phyloP scores from a whole-genome alignment of 2,329 filamentous ascomycete species.

The Diaporthe aspalathi region DNA sequence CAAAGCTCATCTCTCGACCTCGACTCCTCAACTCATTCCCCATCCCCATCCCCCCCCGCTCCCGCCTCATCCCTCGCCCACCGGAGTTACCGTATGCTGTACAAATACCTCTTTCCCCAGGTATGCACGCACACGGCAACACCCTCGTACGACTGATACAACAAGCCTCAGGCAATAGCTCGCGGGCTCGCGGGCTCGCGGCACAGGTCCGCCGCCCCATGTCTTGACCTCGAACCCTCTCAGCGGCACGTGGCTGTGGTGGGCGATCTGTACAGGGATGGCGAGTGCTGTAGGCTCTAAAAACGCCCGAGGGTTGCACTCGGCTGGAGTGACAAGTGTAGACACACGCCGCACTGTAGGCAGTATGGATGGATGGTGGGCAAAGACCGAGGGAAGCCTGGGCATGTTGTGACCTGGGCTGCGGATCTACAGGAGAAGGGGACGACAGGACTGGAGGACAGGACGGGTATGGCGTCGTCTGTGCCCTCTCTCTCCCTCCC shows the following conservation, averaged over 20 bases:
- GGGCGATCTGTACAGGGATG: slow-evolving; percentile 35
- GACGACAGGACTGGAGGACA: not conserved
- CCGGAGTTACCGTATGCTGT: not conserved
- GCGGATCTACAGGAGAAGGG: slow-evolving; percentile 28
- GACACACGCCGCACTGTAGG: not conserved
- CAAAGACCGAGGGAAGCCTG: slow-evolving; percentile 17
- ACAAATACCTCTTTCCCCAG: too few relatives aligned
- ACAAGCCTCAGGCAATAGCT: not conserved
- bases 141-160: slow-evolving; percentile 6
- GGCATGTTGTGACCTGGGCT: slow-evolving; percentile 23
- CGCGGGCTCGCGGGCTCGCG: slow-evolving; percentile 8
- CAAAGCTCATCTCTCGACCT: too few relatives aligned
- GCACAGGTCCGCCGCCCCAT: slow-evolving; percentile 12
- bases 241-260: slow-evolving; percentile 35
- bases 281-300: slow-evolving; percentile 25
- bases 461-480: slow-evolving; percentile 31
- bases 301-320: slow-evolving; percentile 30
- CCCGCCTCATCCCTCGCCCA: not conserved
- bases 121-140: not conserved
- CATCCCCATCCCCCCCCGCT: too few relatives aligned
- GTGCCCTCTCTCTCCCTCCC: too few relatives aligned
- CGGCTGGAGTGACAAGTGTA: slow-evolving; percentile 18
- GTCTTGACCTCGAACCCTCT: slow-evolving; percentile 6
- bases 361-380: slow-evolving; percentile 1
- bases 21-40: too few relatives aligned